Evolutionary conservation across 2,329 filamentous ascomycete genomes (phyloP).

Genomic region (Gnomoniopsis sp.): DNA sequence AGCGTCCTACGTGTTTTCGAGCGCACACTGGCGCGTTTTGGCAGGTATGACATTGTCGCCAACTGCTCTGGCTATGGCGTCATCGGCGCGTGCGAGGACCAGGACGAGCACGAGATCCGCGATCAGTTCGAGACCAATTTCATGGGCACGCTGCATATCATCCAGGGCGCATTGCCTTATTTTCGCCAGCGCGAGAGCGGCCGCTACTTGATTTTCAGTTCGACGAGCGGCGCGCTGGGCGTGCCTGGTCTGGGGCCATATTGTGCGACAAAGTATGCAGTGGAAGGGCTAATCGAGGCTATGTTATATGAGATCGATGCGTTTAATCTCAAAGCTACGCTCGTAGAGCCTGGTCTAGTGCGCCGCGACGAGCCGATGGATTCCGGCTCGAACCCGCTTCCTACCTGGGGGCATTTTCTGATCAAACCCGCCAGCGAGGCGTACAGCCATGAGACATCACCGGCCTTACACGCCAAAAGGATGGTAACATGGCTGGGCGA

Average conservation of each 20-base stretch:
- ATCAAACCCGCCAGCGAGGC: conserved; percentile 82
- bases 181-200: conserved; percentile 74
- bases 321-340: conserved; percentile 89
- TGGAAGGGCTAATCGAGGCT: conserved; percentile 91
- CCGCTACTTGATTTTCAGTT: conserved; percentile 91
- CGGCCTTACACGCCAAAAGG: conserved; percentile 81
- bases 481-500: conserved; percentile 96
- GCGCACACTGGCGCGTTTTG: conserved; percentile 69
- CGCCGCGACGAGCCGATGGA: conserved; percentile 73
- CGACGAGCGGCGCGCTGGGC: conserved; percentile 85
- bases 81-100: conserved; percentile 93
- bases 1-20: conserved; percentile 73
- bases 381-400: conserved; percentile 53
- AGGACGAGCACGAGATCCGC: conserved; percentile 89
- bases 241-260: conserved; percentile 91
- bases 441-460: conserved; percentile 74
- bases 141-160: conserved; percentile 90
- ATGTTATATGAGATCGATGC: conserved; percentile 93
- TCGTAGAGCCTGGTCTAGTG: conserved; percentile 88
- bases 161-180: conserved; percentile 83
- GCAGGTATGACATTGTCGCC: conserved; percentile 80
- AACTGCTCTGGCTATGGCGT: conserved; percentile 96
- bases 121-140: conserved; percentile 99
- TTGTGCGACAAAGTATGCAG: conserved; percentile 95
- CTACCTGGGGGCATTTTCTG: conserved; percentile 87